phyloP scores from a whole-genome alignment of 2,329 filamentous ascomycete species.

The Lachnellula arida region DNA sequence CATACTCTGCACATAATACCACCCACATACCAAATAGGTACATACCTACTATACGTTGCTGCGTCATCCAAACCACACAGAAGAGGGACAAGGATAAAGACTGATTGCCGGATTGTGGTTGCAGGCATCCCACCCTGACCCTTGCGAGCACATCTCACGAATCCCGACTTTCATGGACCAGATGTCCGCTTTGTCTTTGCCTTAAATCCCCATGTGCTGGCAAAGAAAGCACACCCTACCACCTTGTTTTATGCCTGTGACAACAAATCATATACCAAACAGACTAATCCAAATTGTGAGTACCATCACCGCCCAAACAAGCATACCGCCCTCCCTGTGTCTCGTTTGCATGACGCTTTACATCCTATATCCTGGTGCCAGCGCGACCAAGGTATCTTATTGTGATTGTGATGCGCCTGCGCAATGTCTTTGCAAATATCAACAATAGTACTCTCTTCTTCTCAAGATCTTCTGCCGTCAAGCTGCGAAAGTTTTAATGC shows the following conservation, averaged over 20 bases:
- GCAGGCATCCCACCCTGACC: too few relatives aligned
- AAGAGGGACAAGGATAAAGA: too few relatives aligned
- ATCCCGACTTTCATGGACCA: too few relatives aligned
- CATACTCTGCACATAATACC: too few relatives aligned
- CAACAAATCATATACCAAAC: constrained; percentile 6
- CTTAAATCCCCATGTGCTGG: too few relatives aligned
- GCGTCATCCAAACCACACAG: too few relatives aligned
- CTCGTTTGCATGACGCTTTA: constrained; percentile 5
- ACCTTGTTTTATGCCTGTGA: background rate
- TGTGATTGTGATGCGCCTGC: background rate
- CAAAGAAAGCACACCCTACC: too few relatives aligned
- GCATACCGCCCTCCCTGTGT: background rate
- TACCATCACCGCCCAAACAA: background rate
- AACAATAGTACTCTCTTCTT: background rate
- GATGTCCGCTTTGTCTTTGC: too few relatives aligned
- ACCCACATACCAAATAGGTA: too few relatives aligned
- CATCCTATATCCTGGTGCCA: constrained; percentile 4
- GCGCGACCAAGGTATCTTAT: background rate
- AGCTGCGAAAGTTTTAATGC: background rate
- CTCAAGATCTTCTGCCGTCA: background rate
- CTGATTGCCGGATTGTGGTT: too few relatives aligned
- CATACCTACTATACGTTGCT: too few relatives aligned
- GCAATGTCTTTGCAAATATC: background rate
- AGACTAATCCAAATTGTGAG: constrained; percentile 1
- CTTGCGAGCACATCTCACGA: too few relatives aligned